Base-by-base conservation (phyloP, 768 basidiomycete genomes). In the Lepiota brunneoincarnata region DNA sequence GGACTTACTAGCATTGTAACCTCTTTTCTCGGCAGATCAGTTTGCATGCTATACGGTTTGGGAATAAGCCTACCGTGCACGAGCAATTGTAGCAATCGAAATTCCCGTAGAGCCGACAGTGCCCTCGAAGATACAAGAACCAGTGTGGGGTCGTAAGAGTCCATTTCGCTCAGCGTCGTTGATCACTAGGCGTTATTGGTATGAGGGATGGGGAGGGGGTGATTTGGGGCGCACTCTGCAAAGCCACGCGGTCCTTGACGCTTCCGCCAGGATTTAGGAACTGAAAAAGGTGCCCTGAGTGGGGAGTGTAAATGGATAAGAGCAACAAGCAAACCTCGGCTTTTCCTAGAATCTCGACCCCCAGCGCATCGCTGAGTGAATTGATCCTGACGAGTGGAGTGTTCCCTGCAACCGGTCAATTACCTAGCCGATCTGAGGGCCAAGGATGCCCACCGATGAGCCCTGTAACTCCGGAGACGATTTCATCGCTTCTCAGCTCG, bases 261-360 rank as follows among this genome's bases (percentile, higher is more conserved):
- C 95, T 98, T 37, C 97, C 97, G 21, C 96, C 96, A 1, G 97
- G 96, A 69, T 99, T 99, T 56, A 98, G 67, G 65, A 87, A 99
- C 93, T 98, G 35, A 39, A 93, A 64, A 62, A 84, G 90, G 87
- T 93, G 42, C 42, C 31, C 51, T 23, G 46, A 36, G 49, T 51
- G 26, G 35, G 47, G 37, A 21, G 28, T 24, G n/a, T 26, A 12
- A 6, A 21, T 1, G 28, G 34, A 37, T 20, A 42, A 20, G 41
- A 12, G 26, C 39, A 46, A 35, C n/a, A 35, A 23, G 53, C 73
- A 43, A 53, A 91, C 94, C 78, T 98, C 95, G 10, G 93, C 93
- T 71, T 98, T 98, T 11, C 91, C 95, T 9, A 98, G 76, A 60
- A 99, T 94, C 64, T 98, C 94, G 5, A 97, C 89, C 17, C 93